phyloP scores from a whole-genome alignment of 1,284 basidiomycete species.

The Coniophora puteana region DNA sequence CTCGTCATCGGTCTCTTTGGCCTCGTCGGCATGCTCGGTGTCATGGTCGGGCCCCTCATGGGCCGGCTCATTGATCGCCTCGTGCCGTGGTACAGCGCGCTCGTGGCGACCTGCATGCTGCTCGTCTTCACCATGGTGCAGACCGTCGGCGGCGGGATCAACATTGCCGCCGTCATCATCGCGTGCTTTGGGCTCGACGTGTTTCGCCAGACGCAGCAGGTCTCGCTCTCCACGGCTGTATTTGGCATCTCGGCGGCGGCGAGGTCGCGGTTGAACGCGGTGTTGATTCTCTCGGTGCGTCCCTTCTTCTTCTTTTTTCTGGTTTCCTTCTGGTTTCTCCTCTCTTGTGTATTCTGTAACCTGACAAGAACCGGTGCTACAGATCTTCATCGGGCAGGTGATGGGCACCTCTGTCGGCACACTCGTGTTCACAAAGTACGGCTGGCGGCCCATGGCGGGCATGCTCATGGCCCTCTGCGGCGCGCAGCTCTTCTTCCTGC shows the following conservation, averaged over 20 bases:
- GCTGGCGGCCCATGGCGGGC: conserved; percentile 55
- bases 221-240: conserved; percentile 33
- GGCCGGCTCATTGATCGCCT: conserved; percentile 61
- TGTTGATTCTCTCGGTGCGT: conserved; percentile 54
- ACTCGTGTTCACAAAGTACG: conserved; percentile 52
- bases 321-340: conserved; percentile 7
- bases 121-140: conserved; percentile 49
- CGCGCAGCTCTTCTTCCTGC: conserved; percentile 40
- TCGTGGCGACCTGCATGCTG: conserved; percentile 42
- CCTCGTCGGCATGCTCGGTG: conserved; percentile 66
- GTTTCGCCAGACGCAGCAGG: conserved; percentile 41
- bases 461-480: conserved; percentile 49
- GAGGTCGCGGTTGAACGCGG: conserved; percentile 58
- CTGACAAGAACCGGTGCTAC: conserved; percentile 1
- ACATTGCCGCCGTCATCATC: conserved; percentile 53
- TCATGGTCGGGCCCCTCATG: conserved; percentile 54
- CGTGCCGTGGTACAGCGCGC: conserved; percentile 63
- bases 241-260: conserved; percentile 52
- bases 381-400: conserved; percentile 59
- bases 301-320: conserved; percentile 4
- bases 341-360: conserved; percentile 3
- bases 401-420: conserved; percentile 65
- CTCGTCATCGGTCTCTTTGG: conserved; percentile 71
- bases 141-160: conserved; percentile 53
- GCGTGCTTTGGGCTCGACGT: conserved; percentile 42